Evolutionary conservation across 2,329 filamentous ascomycete species (phyloP), one percentile per base, ranked within the genome.

Genomic region (Colletotrichum sidae): DNA sequence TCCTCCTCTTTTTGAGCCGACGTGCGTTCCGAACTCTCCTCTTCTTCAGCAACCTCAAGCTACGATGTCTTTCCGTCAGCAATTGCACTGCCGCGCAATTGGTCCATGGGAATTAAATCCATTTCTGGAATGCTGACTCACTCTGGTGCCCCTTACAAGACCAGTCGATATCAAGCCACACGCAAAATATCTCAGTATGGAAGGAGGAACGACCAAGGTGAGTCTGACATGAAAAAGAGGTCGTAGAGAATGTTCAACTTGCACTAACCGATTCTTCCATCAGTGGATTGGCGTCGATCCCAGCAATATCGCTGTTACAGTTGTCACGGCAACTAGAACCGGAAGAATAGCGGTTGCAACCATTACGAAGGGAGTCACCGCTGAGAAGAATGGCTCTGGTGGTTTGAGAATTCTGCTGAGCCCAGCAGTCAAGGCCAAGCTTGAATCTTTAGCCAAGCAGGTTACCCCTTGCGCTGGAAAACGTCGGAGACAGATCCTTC

Each of bases 381-480:
- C 41, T 7, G 13, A 7, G 13, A 44, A 44, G 6, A 44, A 44
- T 11, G 11, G 13, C 2, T 12, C 41, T 3, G 41, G 41, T 3
- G 15, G 15, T 15, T 44, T 44, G 3, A 15, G 15, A 12, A 44
- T 44, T 15, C 9, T 44, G 2, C 3, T 44, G 12, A 44, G 41
- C 12, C 41, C 41, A 11, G 41, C 41, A 7, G 15, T 44, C 3
- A 6, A 13, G 41, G 3, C 13, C 13, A 44, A 44, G 41, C 41
- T 44, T 0, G 10, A 13, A 33, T 39, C 10, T 3, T 33, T 25
- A 8, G 47, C 47, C 17, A 35, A 50, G 47, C 33, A 50, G 35
- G 47, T 50, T n/a, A 35, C 11, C 6, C 47, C 47, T 8, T 50
- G 47, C 33, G 47, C 47, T 8, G 47, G 17, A n/a, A 50, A 50